Percentiles rank a stretch among this genome's conserved stretches.
Conservation (phyloP, 306 rosid species). For the Sicyos edulis region DNA sequence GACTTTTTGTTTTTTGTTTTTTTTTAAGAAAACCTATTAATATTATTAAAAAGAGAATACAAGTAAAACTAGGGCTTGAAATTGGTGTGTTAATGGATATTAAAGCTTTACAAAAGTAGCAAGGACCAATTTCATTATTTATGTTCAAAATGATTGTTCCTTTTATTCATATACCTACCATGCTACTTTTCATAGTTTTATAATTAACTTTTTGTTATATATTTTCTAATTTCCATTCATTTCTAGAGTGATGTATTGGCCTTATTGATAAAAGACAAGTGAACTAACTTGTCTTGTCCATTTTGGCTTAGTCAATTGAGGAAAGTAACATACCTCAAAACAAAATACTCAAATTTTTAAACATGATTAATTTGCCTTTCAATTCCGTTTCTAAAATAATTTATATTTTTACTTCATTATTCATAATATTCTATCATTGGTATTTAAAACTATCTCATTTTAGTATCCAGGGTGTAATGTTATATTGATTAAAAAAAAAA, state of each 20-base stretch:
- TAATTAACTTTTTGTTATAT: neutral
- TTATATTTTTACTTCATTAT: no score
- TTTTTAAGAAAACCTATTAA: no score
- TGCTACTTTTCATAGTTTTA: neutral
- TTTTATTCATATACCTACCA: constrained; percentile 1
- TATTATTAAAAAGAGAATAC: no score
- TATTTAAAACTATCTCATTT: no score
- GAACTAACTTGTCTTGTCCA: neutral
- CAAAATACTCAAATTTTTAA: neutral
- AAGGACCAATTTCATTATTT: constrained; percentile 5
- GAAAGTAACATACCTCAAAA: neutral
- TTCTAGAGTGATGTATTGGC: constrained; percentile 7
- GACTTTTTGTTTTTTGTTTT: no score
- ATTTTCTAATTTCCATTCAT: neutral
- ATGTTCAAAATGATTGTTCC: neutral
- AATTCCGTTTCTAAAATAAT: no score
- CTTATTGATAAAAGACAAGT: constrained; percentile 6
- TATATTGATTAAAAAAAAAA: no score
- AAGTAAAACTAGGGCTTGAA: neutral
- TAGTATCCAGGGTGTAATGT: no score
- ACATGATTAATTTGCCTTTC: no score
- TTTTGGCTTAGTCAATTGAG: neutral
- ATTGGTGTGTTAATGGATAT: neutral
- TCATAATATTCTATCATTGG: no score
- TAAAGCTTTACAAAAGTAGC: neutral